These are phyloP conservation scores for Sclerospora graminicola DNA, from an alignment of 352 stramenopile genomes.

Conservation along the genomic window DNA sequence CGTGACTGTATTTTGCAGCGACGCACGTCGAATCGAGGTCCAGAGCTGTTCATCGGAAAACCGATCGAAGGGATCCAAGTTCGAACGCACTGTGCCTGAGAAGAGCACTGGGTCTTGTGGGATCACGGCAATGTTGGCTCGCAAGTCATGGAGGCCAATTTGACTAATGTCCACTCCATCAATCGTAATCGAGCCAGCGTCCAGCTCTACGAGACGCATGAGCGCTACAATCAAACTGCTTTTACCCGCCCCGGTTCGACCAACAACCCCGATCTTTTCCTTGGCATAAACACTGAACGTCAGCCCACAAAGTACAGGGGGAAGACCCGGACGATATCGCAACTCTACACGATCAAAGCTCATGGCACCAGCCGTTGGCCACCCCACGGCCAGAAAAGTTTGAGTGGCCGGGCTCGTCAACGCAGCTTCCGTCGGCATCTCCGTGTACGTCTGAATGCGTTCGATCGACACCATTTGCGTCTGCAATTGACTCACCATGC, in stretches of 20 bases:
- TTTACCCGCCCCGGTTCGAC: slow-evolving; percentile 33
- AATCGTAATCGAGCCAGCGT: slow-evolving; percentile 58
- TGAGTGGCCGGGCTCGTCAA: slow-evolving; percentile 3
- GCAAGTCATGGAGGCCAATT: slow-evolving; percentile 24
- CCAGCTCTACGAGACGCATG: slow-evolving; percentile 28
- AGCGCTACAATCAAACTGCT: slow-evolving; percentile 31
- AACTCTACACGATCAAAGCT: slow-evolving; percentile 31
- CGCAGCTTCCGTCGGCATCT: slow-evolving; percentile 8
- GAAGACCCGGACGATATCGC: slow-evolving; percentile 35
- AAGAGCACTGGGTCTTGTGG: slow-evolving; percentile 89
- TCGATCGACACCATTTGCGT: slow-evolving; percentile 12
- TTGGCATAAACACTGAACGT: slow-evolving; percentile 44
- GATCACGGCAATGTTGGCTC: slow-evolving; percentile 42
- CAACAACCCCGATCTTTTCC: slow-evolving; percentile 74
- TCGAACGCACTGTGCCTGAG: slow-evolving; percentile 76
- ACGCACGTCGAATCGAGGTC: slow-evolving; percentile 9
- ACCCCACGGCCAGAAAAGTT: slow-evolving; percentile 13
- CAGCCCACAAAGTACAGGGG: slow-evolving; percentile 26
- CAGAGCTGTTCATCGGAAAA: slow-evolving; percentile 27
- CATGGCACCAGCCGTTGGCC: slow-evolving; percentile 29
- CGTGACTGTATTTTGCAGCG: slow-evolving; percentile 41
- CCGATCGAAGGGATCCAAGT: slow-evolving; percentile 81
- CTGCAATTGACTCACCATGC: slow-evolving; percentile 11
- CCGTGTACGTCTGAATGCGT: slow-evolving; percentile 9
- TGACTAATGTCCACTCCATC: slow-evolving; percentile 72